Conservation (phyloP, 371 early-diverging fungal species). For the Basidiobolus meristosporus region DNA sequence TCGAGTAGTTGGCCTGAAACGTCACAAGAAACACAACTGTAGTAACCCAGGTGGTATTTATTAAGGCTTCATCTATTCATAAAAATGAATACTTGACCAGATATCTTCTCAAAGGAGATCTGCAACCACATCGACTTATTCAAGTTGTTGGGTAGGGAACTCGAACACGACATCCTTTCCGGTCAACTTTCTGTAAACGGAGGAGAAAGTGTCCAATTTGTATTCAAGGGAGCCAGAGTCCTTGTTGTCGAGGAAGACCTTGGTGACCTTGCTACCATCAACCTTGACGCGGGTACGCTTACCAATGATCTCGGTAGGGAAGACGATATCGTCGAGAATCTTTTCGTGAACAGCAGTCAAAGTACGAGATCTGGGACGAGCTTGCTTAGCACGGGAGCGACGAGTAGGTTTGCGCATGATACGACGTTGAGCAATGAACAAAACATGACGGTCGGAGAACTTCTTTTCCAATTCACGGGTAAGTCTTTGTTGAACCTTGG, state of each 20-base stretch:
- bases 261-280: conserved; percentile 85
- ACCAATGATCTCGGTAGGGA: conserved; percentile 94
- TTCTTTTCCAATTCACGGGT: conserved; percentile 98
- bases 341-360: too few relatives aligned
- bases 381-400: conserved; percentile 69
- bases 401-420: conserved; percentile 84
- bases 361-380: conserved; percentile 91
- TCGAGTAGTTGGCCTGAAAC: too few relatives aligned
- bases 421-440: conserved; percentile 90
- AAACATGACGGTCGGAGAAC: conserved; percentile 95
- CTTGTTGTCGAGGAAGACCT: conserved; percentile 91
- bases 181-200: conserved; percentile 87
- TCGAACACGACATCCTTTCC: conserved; percentile 95
- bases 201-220: conserved; percentile 92
- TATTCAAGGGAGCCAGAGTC: conserved; percentile 89
- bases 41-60: too few relatives aligned
- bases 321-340: conserved; percentile 90
- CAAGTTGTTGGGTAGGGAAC: conserved; percentile 53
- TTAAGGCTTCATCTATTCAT: too few relatives aligned
- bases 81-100: too few relatives aligned
- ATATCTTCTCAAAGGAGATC: too few relatives aligned
- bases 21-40: too few relatives aligned
- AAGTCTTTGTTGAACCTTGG: conserved; percentile 73
- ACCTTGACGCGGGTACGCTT: conserved; percentile 90
- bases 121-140: too few relatives aligned